Evolutionary conservation across 2,329 filamentous ascomycete species (phyloP).

Genomic region (Colletotrichum karsti): DNA sequence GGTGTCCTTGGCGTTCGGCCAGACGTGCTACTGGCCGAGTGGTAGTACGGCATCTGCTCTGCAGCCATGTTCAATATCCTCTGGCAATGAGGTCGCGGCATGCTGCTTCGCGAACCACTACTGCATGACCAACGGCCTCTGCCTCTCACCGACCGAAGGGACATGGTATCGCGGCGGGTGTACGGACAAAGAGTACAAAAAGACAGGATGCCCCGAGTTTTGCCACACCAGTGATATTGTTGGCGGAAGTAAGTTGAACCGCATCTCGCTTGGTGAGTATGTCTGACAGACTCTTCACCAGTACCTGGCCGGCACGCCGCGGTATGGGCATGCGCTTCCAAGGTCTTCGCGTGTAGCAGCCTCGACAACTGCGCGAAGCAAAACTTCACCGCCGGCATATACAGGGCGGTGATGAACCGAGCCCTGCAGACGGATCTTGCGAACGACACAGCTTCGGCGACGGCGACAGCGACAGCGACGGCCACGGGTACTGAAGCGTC

Average conservation of each 20-base stretch:
- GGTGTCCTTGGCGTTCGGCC: not conserved
- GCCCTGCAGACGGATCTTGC: conserved; percentile 8
- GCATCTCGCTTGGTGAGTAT: not conserved
- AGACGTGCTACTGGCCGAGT: conserved; percentile 18
- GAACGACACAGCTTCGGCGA: not conserved
- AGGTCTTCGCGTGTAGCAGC: not conserved
- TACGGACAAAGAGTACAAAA: conserved; percentile 1
- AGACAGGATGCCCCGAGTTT: conserved; percentile 11
- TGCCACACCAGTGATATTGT: conserved; percentile 1
- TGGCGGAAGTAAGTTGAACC: not conserved
- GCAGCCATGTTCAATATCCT: not conserved
- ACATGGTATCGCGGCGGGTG: conserved; percentile 25
- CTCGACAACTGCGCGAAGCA: conserved; percentile 10
- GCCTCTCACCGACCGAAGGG: conserved; percentile 16
- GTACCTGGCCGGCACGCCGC: not conserved
- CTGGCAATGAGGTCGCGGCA: conserved; percentile 9
- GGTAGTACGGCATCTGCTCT: not conserved
- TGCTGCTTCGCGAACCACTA: conserved; percentile 23
- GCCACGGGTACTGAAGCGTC: not conserved
- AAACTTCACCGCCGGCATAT: conserved; percentile 5
- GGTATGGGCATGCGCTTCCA: not conserved
- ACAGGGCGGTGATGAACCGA: conserved; percentile 13
- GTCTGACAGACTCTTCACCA: not conserved
- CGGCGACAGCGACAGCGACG: not conserved
- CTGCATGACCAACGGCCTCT: conserved; percentile 27